Base-by-base conservation (phyloP, 2,329 filamentous ascomycete genomes). In the Zymoseptoria ardabiliae region DNA sequence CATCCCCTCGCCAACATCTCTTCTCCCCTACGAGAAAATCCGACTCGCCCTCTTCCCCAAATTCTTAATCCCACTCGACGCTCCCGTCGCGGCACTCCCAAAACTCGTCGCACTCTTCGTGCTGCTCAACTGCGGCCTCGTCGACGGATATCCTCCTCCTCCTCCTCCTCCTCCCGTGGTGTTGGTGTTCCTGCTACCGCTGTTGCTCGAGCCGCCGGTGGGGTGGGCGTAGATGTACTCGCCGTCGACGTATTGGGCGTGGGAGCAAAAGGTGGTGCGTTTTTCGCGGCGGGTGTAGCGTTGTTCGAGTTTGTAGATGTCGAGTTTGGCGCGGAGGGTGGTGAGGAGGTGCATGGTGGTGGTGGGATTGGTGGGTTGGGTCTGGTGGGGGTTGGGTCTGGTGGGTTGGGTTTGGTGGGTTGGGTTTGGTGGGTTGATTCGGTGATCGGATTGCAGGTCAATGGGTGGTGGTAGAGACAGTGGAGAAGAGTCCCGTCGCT, bases 291-390 rank as follows among this genome's bases (percentile, higher is more conserved):
- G 89, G 55, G 92, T 95, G 81, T 97, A 97, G 69, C 91, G 88
- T 79, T 97, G 88, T 79, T 97, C 93, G 67, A 97, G 87, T 54
- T 91, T 90, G 81, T 96, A 94, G 71, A 97, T 85, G 81, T 97
- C 91, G 70, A 95, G 83, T 76, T 93, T 93, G 57, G 82, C 79
- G 63, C 88, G 86, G 63, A 95, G 83, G 54, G 89, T 86, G 72
- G 92, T 89, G 59, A 94, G 79, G 22, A 95, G 82, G 56, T 83
- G 84, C 77, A 88, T 85, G 35, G 54, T 70, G 59, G 30, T n/a
- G 4, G 19, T 19, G 19, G 22, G 54, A 21, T 22, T 8, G 55
- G 13, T 11, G 30, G 30, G 30, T 35, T 10, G 30, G n/a, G n/a
- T n/a, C n/a, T n/a, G n/a, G n/a, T n/a, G n/a, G n/a, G n/a, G 8